These are phyloP conservation scores for Heimioporus sp. DNA, from an alignment of 768 basidiomycete genomes.

Conservation along the genomic window DNA sequence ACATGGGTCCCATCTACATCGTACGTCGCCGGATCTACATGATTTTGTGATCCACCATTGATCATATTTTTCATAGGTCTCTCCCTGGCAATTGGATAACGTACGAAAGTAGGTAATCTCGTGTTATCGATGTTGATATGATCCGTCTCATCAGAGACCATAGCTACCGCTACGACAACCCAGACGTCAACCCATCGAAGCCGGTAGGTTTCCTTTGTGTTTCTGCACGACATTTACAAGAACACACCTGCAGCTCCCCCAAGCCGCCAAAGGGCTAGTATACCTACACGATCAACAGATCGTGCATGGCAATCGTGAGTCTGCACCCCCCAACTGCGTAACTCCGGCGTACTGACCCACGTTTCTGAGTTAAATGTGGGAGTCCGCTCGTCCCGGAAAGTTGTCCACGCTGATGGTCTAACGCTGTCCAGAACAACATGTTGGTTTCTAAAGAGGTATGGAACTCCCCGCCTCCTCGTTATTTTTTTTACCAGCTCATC, in stretches of 20 bases:
- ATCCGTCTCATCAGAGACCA: not conserved
- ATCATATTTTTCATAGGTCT: constrained; percentile 40
- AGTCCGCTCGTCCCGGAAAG: constrained; percentile 19
- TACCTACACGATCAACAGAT: constrained; percentile 53
- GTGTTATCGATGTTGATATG: not conserved
- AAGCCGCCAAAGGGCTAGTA: constrained; percentile 54
- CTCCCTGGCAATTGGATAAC: constrained; percentile 62
- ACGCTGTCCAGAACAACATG: constrained; percentile 48
- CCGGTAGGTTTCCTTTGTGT: constrained; percentile 33
- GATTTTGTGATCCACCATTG: not conserved
- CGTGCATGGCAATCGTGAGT: constrained; percentile 62
- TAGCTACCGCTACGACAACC: constrained; percentile 42
- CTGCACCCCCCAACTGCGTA: not conserved
- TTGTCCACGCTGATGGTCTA: constrained; percentile 4
- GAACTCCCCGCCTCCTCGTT: not conserved
- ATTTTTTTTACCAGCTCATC: not conserved
- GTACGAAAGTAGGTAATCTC: constrained; percentile 42
- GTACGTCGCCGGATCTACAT: constrained; percentile 22
- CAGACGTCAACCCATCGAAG: constrained; percentile 37
- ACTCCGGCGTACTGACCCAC: constrained; percentile 2
- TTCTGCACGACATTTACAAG: not conserved
- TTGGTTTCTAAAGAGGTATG: constrained; percentile 50
- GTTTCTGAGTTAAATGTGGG: constrained; percentile 56
- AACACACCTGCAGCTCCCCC: constrained; percentile 38
- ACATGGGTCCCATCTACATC: constrained; percentile 52